These are phyloP conservation scores for Lathyrus sativus DNA, from an alignment of 306 rosid species.

Conservation along the genomic window DNA sequence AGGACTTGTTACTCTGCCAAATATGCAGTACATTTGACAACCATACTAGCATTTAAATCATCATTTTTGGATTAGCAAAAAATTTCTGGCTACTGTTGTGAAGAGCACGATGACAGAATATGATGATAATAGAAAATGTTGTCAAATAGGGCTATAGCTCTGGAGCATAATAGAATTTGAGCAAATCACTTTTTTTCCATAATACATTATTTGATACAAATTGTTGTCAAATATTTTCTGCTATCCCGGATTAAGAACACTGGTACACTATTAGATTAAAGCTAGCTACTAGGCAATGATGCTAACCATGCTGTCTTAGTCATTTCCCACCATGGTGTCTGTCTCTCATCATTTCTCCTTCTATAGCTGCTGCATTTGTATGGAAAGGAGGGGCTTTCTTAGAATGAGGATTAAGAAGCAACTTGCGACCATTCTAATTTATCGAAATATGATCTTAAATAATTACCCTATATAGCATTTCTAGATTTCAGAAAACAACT, in stretches of 20 bases:
- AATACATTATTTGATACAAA: not conserved
- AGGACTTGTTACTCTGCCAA: slow-evolving; percentile 25
- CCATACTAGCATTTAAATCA: not conserved
- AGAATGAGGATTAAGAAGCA: slow-evolving; percentile 3
- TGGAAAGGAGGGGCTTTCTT: slow-evolving; percentile 17
- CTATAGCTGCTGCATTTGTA: slow-evolving; percentile 11
- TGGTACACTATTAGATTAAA: not conserved
- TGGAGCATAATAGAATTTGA: not conserved
- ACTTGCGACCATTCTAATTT: not conserved
- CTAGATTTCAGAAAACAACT: slow-evolving; percentile 5
- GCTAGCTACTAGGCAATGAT: not conserved
- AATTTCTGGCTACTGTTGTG: too few relatives aligned
- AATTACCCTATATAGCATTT: not conserved
- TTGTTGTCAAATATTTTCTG: not conserved
- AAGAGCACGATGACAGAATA: too few relatives aligned
- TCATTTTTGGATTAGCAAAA: slow-evolving; percentile 32
- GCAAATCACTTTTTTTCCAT: not conserved
- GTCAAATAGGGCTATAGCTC: too few relatives aligned
- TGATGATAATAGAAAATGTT: too few relatives aligned
- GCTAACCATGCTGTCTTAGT: slow-evolving; percentile 2
- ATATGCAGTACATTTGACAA: not conserved
- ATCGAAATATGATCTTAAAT: slow-evolving; percentile 17
- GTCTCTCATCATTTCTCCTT: not conserved
- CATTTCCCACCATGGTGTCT: not conserved
- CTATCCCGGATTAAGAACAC: not conserved